A percentile compares a stretch with the other conserved stretches of the same genome.
phyloP scores from a whole-genome alignment of 106 monocot genomes.

The Posidonia australis region DNA sequence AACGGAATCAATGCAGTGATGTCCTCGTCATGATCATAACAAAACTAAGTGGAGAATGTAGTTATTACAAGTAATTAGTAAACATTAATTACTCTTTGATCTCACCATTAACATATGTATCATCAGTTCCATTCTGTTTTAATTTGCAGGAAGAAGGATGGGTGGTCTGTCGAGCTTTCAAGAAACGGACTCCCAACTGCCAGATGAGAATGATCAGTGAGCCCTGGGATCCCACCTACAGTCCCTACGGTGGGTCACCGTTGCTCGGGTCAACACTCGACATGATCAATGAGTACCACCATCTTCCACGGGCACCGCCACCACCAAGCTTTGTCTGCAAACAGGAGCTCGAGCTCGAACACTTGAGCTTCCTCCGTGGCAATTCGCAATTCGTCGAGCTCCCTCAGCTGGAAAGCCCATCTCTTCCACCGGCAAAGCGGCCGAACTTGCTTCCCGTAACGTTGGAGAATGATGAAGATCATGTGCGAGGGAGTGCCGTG shows the following conservation, averaged over 20 bases:
- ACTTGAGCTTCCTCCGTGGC: constrained; percentile 13
- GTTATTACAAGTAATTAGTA: too few relatives aligned
- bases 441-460: neutral
- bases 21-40: neutral
- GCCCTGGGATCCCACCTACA: constrained; percentile 34
- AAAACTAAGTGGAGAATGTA: neutral
- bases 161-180: constrained; percentile 95
- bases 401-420: constrained; percentile 72
- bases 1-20: too few relatives aligned
- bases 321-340: constrained; percentile 23
- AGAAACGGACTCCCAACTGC: constrained; percentile 39
- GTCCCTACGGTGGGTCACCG: constrained; percentile 12
- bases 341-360: constrained; percentile 41
- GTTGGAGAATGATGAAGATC: neutral
- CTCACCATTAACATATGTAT: neutral
- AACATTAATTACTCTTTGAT: too few relatives aligned
- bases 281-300: constrained; percentile 6
- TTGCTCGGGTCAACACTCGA: constrained; percentile 10
- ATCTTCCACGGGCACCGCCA: neutral
- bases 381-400: constrained; percentile 43
- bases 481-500: neutral
- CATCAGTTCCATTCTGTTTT: neutral
- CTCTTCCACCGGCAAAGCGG: constrained; percentile 17
- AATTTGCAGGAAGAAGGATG: constrained; percentile 86
- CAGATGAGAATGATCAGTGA: constrained; percentile 17